Evolutionary conservation across 305 asterid genomes (phyloP), one percentile per base, ranked within the genome.

Genomic region (Nicotiana rustica): DNA sequence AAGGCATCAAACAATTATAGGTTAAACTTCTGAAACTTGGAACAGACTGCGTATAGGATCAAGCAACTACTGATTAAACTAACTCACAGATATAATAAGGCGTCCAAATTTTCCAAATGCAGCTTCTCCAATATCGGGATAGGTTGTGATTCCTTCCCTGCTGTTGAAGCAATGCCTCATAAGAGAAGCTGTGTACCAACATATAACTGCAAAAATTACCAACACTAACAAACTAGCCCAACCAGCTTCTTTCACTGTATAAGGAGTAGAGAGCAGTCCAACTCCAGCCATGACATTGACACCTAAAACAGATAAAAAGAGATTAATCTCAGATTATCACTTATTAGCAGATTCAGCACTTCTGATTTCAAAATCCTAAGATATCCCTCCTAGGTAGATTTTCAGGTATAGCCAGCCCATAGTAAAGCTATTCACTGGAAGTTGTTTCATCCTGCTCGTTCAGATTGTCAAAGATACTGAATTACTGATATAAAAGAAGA

Each of bases 121-220:
- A 62, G 97, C 97, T 85, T 92, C 93, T 84, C 97, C 98, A 84
- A 93, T 91, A 83, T 95, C 98, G 10, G 97, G 97, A 83, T 90
- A 95, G n/a, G 92, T 89, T 84, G 87, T 62, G 83, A 95, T 95
- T 81, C 92, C 94, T 80, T 89, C 90, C 60, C 82, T 83, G 90
- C 95, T 90, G 84, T 93, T 97, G 41, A 95, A 95, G 91, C 97
- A 93, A 81, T 82, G 85, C 78, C 88, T 92, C 96, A 95, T 93
- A 62, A 95, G 97, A 77, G 85, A 78, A 80, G 94, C 96, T 6
- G 98, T 93, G 83, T 93, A 93, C 75, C 88, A 93, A 82, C 98
- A 93, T 64, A 93, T 85, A 70, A 85, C 86, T 38, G 94, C 97
- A 82, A 94, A 94, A 61, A 92, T 84, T 73, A 89, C 60, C 29